These are phyloP conservation scores for Penicillium simplicissimum DNA, from an alignment of 495 filamentous ascomycete species.

Conservation along the genomic window DNA sequence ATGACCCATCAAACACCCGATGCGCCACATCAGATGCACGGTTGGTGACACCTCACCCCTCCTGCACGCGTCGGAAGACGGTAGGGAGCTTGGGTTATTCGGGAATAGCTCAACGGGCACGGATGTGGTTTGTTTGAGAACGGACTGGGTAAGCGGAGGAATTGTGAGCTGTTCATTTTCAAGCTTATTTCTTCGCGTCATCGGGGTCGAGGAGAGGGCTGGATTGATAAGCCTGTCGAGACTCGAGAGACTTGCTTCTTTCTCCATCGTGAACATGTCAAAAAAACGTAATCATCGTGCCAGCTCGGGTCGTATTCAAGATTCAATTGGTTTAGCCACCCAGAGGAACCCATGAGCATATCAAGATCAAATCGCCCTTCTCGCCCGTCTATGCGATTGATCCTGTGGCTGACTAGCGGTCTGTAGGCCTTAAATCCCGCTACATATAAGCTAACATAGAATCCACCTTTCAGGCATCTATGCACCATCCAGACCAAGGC, in stretches of 20 bases:
- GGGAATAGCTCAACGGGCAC: neutral
- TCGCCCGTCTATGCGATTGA: neutral
- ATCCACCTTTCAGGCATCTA: neutral
- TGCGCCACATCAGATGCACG: slow-evolving; percentile 9
- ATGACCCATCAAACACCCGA: slow-evolving; percentile 20
- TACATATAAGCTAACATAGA: neutral
- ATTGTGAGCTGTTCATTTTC: neutral
- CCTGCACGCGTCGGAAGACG: slow-evolving; percentile 18
- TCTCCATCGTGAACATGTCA: neutral
- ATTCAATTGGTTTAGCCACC: too few relatives aligned
- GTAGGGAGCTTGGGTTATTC: slow-evolving; percentile 5
- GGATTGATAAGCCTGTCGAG: neutral
- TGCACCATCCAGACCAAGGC: neutral
- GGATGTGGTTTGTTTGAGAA: neutral
- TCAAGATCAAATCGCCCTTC: neutral
- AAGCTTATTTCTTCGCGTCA: neutral
- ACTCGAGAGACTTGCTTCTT: neutral
- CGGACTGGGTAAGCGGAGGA: neutral
- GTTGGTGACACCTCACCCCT: slow-evolving; percentile 23
- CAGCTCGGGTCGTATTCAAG: neutral
- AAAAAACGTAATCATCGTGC: neutral
- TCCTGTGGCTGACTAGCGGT: neutral
- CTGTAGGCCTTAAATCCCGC: neutral
- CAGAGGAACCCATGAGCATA: neutral
- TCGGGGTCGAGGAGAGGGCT: neutral